phyloP scores from a whole-genome alignment of 2,329 filamentous ascomycete genomes.

The Xylariaceae sp. region DNA sequence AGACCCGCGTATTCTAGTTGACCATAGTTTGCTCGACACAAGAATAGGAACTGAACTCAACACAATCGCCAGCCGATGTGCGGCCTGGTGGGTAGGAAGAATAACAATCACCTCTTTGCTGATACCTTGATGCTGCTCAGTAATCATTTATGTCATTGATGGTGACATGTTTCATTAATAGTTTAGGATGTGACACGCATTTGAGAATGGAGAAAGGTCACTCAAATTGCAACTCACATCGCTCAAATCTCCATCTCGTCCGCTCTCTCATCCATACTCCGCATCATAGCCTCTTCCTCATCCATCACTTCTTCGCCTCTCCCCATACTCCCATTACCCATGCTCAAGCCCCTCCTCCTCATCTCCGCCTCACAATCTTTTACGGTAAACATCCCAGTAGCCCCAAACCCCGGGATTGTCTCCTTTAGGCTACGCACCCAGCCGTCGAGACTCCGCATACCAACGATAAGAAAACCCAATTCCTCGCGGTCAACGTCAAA shows the following conservation, averaged over 20 bases:
- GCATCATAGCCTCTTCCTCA: constrained; percentile 44
- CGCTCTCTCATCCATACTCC: constrained; percentile 35
- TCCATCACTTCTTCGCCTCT: constrained; percentile 32
- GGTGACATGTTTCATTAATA: too few relatives aligned
- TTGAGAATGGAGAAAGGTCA: not conserved
- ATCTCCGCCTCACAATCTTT: constrained; percentile 58
- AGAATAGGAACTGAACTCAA: too few relatives aligned
- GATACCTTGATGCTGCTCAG: too few relatives aligned
- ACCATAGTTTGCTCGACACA: too few relatives aligned
- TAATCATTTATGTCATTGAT: too few relatives aligned
- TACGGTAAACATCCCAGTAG: constrained; percentile 53
- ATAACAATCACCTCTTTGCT: too few relatives aligned
- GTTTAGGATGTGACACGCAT: not conserved
- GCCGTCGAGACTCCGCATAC: constrained; percentile 71
- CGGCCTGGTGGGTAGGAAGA: too few relatives aligned
- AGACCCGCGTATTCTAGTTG: too few relatives aligned
- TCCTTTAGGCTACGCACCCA: constrained; percentile 60
- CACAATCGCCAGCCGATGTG: too few relatives aligned
- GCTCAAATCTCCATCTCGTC: constrained; percentile 25
- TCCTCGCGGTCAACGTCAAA: constrained; percentile 96
- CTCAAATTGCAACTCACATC: too few relatives aligned
- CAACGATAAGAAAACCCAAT: constrained; percentile 87
- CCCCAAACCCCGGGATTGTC: constrained; percentile 46
- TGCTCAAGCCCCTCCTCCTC: constrained; percentile 44
- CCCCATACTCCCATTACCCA: constrained; percentile 25